Conservation (phyloP, 257 asterid species). For the Agastache rugosa region DNA sequence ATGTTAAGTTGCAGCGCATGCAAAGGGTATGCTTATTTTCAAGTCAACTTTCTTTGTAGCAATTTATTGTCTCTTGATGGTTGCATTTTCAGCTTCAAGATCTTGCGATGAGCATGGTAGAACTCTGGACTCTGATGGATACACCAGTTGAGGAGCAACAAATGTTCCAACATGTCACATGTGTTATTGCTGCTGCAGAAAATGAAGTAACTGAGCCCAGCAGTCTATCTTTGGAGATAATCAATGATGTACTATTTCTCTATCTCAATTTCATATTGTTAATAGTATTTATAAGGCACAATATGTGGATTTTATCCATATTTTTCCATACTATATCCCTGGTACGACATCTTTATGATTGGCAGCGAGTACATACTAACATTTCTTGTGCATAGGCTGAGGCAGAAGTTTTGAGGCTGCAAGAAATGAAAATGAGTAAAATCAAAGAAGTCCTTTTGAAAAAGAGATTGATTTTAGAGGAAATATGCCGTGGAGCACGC, state of each 20-base stretch:
- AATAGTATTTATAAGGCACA: neutral
- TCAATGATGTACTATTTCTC: slow-evolving; percentile 52
- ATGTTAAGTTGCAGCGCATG: slow-evolving; percentile 72
- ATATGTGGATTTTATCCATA: neutral
- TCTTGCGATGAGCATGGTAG: slow-evolving; percentile 80
- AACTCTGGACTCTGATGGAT: slow-evolving; percentile 93
- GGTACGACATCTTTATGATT: slow-evolving; percentile 1
- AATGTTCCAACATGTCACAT: slow-evolving; percentile 62
- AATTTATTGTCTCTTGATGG: slow-evolving; percentile 21
- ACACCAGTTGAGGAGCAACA: slow-evolving; percentile 78
- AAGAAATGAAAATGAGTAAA: slow-evolving; percentile 70
- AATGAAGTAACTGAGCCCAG: slow-evolving; percentile 71
- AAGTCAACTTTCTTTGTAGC: slow-evolving; percentile 13
- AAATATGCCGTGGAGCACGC: slow-evolving; percentile 74
- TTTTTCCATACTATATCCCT: neutral
- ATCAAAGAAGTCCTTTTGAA: slow-evolving; percentile 80
- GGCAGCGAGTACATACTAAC: slow-evolving; percentile 17
- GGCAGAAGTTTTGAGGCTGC: slow-evolving; percentile 72
- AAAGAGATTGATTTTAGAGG: slow-evolving; percentile 68
- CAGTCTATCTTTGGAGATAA: slow-evolving; percentile 61
- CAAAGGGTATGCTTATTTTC: slow-evolving; percentile 54
- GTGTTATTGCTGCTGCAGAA: slow-evolving; percentile 73
- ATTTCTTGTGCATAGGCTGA: slow-evolving; percentile 65
- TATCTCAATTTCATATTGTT: neutral
- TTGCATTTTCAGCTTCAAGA: slow-evolving; percentile 71